Evolutionary conservation across 345 rosid species (phyloP).

Genomic region (Boechera stricta): DNA sequence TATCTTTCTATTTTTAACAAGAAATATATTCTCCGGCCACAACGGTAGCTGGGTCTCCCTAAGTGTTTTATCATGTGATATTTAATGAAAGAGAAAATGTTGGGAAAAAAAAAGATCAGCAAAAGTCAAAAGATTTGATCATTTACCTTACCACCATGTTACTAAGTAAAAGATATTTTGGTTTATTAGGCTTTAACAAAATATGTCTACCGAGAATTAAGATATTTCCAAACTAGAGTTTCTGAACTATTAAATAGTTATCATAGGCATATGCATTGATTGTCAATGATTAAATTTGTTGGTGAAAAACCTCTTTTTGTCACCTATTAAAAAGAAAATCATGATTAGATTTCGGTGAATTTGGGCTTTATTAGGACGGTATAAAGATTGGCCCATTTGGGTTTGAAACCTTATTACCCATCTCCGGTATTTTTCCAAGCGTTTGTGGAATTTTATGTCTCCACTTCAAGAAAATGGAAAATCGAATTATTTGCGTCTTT

Average conservation of each 20-base stretch:
- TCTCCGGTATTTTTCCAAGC: neutral
- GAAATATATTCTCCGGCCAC: conserved; percentile 22
- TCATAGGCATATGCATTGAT: neutral
- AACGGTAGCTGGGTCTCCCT: conserved; percentile 1
- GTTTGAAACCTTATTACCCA: neutral
- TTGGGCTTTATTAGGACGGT: conserved; percentile 14
- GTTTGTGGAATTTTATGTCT: neutral
- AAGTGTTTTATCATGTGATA: conserved; percentile 31
- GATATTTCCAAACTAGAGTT: neutral
- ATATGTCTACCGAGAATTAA: neutral
- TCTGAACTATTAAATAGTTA: neutral
- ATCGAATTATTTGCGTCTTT: neutral
- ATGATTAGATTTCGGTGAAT: neutral
- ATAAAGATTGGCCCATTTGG: neutral
- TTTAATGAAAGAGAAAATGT: neutral
- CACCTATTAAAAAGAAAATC: neutral
- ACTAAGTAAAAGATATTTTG: neutral
- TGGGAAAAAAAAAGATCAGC: neutral
- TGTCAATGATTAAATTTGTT: conserved; percentile 4
- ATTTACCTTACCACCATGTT: neutral
- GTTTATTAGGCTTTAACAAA: neutral
- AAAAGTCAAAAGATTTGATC: neutral
- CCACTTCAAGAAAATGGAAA: no score
- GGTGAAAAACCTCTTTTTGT: neutral
- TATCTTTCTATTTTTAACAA: conserved; percentile 1